Evolutionary conservation across 2,329 filamentous ascomycete genomes (phyloP).

Genomic region (Ophiocordyceps camponoti-rufipedis): DNA sequence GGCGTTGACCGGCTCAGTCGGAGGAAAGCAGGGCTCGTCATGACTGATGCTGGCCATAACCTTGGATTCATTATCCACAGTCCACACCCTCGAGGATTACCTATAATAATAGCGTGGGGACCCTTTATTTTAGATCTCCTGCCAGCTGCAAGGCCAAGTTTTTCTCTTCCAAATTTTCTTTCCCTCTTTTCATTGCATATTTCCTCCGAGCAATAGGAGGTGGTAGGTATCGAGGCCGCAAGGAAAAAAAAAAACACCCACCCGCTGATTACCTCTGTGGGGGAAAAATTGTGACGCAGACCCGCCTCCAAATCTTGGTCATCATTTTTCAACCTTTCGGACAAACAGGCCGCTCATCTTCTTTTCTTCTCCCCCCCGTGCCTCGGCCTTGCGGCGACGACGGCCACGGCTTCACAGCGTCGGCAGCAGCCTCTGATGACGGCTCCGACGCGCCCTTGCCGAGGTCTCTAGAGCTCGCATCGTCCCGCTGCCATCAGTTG

Average conservation of each 20-base stretch:
- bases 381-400: conserved; percentile 4
- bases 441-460: conserved; percentile 14
- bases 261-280: not conserved
- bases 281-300: conserved; percentile 13
- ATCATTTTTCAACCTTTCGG: conserved; percentile 5
- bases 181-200: too few relatives aligned
- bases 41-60: too few relatives aligned
- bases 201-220: not conserved
- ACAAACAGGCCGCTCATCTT: not conserved
- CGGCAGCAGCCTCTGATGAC: conserved; percentile 8
- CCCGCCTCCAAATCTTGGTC: conserved; percentile 9
- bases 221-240: not conserved
- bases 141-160: too few relatives aligned
- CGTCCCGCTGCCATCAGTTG: not conserved
- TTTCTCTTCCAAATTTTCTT: too few relatives aligned
- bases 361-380: not conserved
- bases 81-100: too few relatives aligned
- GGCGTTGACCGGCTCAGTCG: too few relatives aligned
- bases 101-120: too few relatives aligned
- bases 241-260: not conserved
- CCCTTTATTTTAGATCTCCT: too few relatives aligned
- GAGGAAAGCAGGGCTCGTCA: too few relatives aligned
- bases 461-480: conserved; percentile 10
- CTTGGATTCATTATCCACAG: too few relatives aligned
- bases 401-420: conserved; percentile 3